Evolutionary conservation across 208 protist genomes (phyloP).

Genomic region (Novymonas esmeraldas): DNA sequence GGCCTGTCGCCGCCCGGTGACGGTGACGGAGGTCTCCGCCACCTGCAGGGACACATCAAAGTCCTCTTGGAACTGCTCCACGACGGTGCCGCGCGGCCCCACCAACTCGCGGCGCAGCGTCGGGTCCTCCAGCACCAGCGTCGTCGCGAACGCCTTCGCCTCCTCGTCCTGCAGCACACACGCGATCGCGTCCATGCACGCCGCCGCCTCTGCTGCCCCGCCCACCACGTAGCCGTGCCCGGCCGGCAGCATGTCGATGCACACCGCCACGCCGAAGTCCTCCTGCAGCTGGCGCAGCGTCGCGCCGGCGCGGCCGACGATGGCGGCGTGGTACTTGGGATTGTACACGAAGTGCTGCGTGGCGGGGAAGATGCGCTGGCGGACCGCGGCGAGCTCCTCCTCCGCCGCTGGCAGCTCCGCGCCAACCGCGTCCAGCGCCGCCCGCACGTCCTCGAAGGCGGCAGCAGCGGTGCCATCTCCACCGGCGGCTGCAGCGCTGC

Average conservation of each 20-base stretch:
- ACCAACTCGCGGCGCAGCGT: conserved; percentile 33
- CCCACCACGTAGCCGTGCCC: conserved; percentile 45
- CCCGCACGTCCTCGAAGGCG: conserved; percentile 15
- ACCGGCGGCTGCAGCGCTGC: neutral
- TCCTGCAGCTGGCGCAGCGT: conserved; percentile 66
- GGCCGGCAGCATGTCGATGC: conserved; percentile 35
- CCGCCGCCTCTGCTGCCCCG: conserved; percentile 15
- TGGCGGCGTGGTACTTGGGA: conserved; percentile 17
- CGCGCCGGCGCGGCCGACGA: conserved; percentile 48
- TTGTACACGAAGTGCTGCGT: conserved; percentile 41
- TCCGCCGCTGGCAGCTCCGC: conserved; percentile 11
- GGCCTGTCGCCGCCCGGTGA: conserved; percentile 22
- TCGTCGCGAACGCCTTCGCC: conserved; percentile 15
- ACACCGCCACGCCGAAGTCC: conserved; percentile 60
- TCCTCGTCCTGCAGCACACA: conserved; percentile 33
- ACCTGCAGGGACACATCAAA: conserved; percentile 48
- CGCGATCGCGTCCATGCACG: conserved; percentile 44
- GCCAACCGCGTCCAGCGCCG: conserved; percentile 6
- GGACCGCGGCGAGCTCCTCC: conserved; percentile 29
- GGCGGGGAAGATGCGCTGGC: conserved; percentile 11
- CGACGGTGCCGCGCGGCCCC: conserved; percentile 42
- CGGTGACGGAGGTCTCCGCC: conserved; percentile 17
- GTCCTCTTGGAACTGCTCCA: conserved; percentile 41
- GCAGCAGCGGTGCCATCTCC: conserved; percentile 4
- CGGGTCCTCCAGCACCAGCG: conserved; percentile 24